Conservation (phyloP, 2,329 filamentous ascomycete species). For the Xylariaceae sp. region DNA sequence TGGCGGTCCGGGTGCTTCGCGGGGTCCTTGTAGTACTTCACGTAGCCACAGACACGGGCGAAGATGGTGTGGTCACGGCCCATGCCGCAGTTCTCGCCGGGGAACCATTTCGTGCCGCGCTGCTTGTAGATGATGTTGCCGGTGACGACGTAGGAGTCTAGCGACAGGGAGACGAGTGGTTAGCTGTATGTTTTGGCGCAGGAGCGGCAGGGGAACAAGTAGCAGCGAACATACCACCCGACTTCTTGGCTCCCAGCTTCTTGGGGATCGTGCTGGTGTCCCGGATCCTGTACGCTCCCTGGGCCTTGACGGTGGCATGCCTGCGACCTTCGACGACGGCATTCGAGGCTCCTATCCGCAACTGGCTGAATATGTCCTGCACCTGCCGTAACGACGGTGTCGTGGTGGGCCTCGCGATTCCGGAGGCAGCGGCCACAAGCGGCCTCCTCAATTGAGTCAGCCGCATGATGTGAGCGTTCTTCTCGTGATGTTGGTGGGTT, state of each 20-base stretch:
- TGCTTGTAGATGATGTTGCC: slow-evolving; percentile 99
- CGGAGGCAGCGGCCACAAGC: slow-evolving; percentile 35
- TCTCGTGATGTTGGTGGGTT: slow-evolving; percentile 9
- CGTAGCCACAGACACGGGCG: slow-evolving; percentile 77
- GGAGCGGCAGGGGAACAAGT: not conserved
- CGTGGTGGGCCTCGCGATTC: slow-evolving; percentile 21
- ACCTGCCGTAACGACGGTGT: slow-evolving; percentile 32
- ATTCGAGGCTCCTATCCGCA: slow-evolving; percentile 33
- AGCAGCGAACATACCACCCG: slow-evolving; percentile 59
- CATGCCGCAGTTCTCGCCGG: slow-evolving; percentile 92
- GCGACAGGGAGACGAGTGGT: not conserved
- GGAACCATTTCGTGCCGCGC: slow-evolving; percentile 88
- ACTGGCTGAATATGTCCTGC: slow-evolving; percentile 30
- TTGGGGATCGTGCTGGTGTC: slow-evolving; percentile 61
- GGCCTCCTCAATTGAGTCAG: slow-evolving; percentile 42
- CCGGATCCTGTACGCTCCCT: slow-evolving; percentile 62
- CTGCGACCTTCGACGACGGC: slow-evolving; percentile 45
- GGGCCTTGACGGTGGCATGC: slow-evolving; percentile 56
- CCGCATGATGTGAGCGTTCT: slow-evolving; percentile 33
- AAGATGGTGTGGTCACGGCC: slow-evolving; percentile 96
- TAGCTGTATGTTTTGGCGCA: not conserved
- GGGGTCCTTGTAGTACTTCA: slow-evolving; percentile 94
- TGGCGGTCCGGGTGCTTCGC: slow-evolving; percentile 75
- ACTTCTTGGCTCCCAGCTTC: slow-evolving; percentile 90
- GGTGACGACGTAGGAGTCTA: slow-evolving; percentile 87